Percentiles rank a stretch among this genome's conserved stretches.
phyloP scores from a whole-genome alignment of 148 eudicot species.

The Simmondsia chinensis region DNA sequence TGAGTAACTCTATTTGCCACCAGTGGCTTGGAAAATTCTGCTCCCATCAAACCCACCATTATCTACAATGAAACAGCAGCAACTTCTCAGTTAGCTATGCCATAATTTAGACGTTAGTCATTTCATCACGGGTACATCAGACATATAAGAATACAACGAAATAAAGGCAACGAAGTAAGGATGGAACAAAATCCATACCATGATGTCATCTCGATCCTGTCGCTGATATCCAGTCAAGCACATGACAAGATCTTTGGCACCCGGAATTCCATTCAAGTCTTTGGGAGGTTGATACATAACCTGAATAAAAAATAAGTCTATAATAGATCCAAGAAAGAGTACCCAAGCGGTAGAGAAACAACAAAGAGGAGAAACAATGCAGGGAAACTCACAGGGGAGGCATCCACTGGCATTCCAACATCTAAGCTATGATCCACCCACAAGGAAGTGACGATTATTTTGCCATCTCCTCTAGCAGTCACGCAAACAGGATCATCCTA shows the following conservation, averaged over 20 bases:
- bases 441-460: conserved; percentile 44
- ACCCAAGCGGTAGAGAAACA: neutral
- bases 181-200: conserved; percentile 34
- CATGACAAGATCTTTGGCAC: conserved; percentile 53
- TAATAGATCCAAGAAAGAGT: neutral
- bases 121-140: neutral
- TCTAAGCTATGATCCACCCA: conserved; percentile 77
- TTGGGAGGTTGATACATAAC: conserved; percentile 64
- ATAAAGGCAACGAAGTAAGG: neutral
- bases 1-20: conserved; percentile 75
- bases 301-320: conserved; percentile 23
- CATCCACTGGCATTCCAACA: conserved; percentile 35
- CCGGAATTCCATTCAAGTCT: conserved; percentile 72
- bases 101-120: neutral
- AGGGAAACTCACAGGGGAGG: conserved; percentile 43
- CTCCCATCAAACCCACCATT: conserved; percentile 79
- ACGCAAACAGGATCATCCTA: conserved; percentile 93
- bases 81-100: neutral
- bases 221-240: conserved; percentile 90
- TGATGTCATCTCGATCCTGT: conserved; percentile 70
- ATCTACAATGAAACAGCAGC: conserved; percentile 22
- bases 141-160: no score
- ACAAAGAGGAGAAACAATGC: neutral
- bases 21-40: conserved; percentile 76
- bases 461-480: conserved; percentile 62